These are phyloP conservation scores for Alternaria gansuensis DNA, from an alignment of 2,329 filamentous ascomycete species.

Conservation along the genomic window DNA sequence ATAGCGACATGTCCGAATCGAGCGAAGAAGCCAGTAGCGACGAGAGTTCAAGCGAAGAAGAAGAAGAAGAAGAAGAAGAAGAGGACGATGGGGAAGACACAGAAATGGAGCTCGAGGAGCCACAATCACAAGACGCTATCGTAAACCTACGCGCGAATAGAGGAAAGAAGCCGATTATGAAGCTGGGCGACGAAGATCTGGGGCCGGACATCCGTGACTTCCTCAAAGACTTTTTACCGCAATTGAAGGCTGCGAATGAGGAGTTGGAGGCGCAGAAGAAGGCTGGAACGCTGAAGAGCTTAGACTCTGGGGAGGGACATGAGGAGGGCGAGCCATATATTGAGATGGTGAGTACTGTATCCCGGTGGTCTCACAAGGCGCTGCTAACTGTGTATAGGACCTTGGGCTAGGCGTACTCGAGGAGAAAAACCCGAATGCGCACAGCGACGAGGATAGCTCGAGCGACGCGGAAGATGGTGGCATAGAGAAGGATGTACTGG, in stretches of 20 bases:
- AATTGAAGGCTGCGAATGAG: constrained; percentile 56
- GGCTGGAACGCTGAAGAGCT: constrained; percentile 50
- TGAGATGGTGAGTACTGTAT: constrained; percentile 49
- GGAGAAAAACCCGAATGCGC: constrained; percentile 46
- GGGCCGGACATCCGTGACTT: constrained; percentile 46
- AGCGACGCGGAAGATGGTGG: constrained; percentile 31
- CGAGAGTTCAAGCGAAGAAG: constrained; percentile 44
- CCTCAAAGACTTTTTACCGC: constrained; percentile 55
- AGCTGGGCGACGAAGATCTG: constrained; percentile 34
- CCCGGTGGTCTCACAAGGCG: neutral
- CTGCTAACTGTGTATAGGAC: constrained; percentile 38
- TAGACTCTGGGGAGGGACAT: constrained; percentile 38
- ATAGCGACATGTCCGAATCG: constrained; percentile 46
- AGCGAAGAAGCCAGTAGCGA: constrained; percentile 53
- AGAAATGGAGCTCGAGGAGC: constrained; percentile 16
- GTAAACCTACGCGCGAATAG: constrained; percentile 44
- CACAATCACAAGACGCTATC: constrained; percentile 23
- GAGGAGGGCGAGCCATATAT: constrained; percentile 49
- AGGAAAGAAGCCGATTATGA: constrained; percentile 47
- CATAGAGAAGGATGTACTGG: constrained; percentile 46
- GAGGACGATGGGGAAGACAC: constrained; percentile 31
- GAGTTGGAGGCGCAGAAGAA: constrained; percentile 53
- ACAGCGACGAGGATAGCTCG: constrained; percentile 33
- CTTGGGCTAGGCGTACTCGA: constrained; percentile 60
- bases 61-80: constrained; percentile 32